Base-by-base conservation (phyloP, 31 red algal genomes). In the Asparagopsis taxiformis region DNA sequence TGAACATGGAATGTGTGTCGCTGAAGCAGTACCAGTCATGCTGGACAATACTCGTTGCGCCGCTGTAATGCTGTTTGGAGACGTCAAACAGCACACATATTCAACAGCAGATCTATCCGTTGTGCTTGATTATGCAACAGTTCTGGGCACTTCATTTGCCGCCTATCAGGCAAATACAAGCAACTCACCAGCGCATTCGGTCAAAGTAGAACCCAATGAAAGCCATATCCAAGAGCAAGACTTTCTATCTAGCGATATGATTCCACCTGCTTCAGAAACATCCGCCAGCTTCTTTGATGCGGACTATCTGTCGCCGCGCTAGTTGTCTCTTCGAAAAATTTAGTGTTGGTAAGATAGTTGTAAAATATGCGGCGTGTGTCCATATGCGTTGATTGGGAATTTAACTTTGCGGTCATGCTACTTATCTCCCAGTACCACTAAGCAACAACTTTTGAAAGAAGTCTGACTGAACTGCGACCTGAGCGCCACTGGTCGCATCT, bases 371-470 rank as follows among this genome's bases (percentile, higher is more conserved):
- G 52, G 52, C 13, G 26, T 15, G 0, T 6, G 26, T 55, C 26
- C 21, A 19, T 24, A 55, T 55, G 52, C 21, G 21, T 55, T 55
- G 26, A 19, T 55, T 5, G 52, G 7, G 52, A 11, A 7, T 16
- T 19, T 24, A 19, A 5, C 52, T 24, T 24, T 7, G 21, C 21
- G 52, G 26, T 0, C 21, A 0, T 35, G 61, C 71, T 57, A 60
- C 56, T 55, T 79, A 17, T 43, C 66, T 24, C 50, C 62, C n/a
- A n/a, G n/a, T n/a, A n/a, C n/a, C n/a, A n/a, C n/a, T n/a, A 59
- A 61, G 38, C 38, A 79, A 66, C 38, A 79, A 49, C 49, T 56
- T 65, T 56, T 79, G 74, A 79, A 79, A 79, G 62, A 66, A 79
- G 54, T 79, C 62, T 79, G 74, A 52, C 33, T 79, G 74, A 8